A percentile compares a stretch with the other conserved stretches of the same genome.
Evolutionary conservation across 169 alveolate genomes (phyloP).

Genomic region (Plasmodium falciparum): DNA sequence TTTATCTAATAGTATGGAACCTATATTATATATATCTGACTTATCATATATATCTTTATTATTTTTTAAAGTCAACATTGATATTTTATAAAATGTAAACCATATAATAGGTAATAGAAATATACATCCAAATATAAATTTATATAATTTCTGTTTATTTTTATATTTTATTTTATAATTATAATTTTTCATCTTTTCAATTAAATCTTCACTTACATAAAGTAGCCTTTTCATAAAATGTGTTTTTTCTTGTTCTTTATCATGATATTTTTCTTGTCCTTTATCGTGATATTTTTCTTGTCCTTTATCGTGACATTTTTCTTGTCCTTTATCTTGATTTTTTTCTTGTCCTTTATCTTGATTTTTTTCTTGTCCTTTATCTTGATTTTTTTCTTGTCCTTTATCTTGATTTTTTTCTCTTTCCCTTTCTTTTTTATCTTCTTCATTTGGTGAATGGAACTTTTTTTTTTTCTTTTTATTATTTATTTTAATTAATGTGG

Average conservation of each 20-base stretch:
- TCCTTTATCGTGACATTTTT: constrained; percentile 11
- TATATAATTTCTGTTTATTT: constrained; percentile 37
- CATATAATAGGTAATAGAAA: constrained; percentile 40
- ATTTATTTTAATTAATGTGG: constrained; percentile 30
- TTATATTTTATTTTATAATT: constrained; percentile 23
- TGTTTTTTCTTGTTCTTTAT: constrained; percentile 33
- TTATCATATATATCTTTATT: constrained; percentile 45
- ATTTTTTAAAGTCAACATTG: constrained; percentile 43
- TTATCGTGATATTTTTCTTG: constrained; percentile 21
- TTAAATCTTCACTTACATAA: constrained; percentile 61
- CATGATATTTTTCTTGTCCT: constrained; percentile 27
- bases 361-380: constrained; percentile 20
- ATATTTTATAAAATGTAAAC: constrained; percentile 59
- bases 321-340: constrained; percentile 15
- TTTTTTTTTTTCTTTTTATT: constrained; percentile 21
- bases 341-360: constrained; percentile 27
- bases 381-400: constrained; percentile 27
- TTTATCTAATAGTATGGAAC: constrained; percentile 25
- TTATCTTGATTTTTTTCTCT: background rate
- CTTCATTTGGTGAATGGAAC: constrained; percentile 10
- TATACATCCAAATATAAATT: constrained; percentile 32
- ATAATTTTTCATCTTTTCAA: constrained; percentile 42
- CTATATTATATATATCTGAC: constrained; percentile 50
- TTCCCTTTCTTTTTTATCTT: background rate
- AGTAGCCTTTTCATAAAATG: constrained; percentile 43